Conservation (phyloP, 2,329 filamentous ascomycete genomes). For the Chaetomium globosum region DNA sequence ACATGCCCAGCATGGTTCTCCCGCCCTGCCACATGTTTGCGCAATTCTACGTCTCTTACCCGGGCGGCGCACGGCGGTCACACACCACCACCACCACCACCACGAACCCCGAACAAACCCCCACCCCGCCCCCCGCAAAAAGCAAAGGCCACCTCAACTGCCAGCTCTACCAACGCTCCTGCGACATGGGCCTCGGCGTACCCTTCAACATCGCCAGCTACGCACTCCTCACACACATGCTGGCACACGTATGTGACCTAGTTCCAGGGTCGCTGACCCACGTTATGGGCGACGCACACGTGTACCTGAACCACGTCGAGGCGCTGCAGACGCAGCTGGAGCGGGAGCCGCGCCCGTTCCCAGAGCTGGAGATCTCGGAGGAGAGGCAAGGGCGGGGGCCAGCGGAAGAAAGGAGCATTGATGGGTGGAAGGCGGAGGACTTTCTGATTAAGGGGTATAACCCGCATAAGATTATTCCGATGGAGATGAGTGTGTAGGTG, state of each 20-base stretch:
- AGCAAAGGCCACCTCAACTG: constrained; percentile 75
- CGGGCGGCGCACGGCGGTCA: constrained; percentile 42
- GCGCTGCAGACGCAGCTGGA: constrained; percentile 79
- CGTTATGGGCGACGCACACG: constrained; percentile 97
- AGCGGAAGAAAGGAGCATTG: constrained; percentile 61
- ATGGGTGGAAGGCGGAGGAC: constrained; percentile 87
- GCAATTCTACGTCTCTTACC: constrained; percentile 88
- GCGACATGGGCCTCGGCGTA: constrained; percentile 95
- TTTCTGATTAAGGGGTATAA: constrained; percentile 87
- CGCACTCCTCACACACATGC: constrained; percentile 90
- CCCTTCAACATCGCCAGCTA: constrained; percentile 98
- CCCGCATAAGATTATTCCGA: constrained; percentile 86
- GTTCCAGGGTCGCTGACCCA: constrained; percentile 87
- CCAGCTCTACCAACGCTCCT: constrained; percentile 88
- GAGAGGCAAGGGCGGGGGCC: constrained; percentile 51
- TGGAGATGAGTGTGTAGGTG: constrained; percentile 92
- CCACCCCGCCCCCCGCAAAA: background rate
- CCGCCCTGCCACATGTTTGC: constrained; percentile 98
- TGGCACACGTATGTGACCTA: constrained; percentile 83
- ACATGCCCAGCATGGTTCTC: constrained; percentile 84
- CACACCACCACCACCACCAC: constrained; percentile 5
- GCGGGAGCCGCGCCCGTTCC: constrained; percentile 79
- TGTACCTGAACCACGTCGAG: constrained; percentile 91
- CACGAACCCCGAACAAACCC: constrained; percentile 35
- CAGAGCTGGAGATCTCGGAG: constrained; percentile 68